Evolutionary conservation across 495 filamentous ascomycete genomes (phyloP).

Genomic region (Trichoderma virens): DNA sequence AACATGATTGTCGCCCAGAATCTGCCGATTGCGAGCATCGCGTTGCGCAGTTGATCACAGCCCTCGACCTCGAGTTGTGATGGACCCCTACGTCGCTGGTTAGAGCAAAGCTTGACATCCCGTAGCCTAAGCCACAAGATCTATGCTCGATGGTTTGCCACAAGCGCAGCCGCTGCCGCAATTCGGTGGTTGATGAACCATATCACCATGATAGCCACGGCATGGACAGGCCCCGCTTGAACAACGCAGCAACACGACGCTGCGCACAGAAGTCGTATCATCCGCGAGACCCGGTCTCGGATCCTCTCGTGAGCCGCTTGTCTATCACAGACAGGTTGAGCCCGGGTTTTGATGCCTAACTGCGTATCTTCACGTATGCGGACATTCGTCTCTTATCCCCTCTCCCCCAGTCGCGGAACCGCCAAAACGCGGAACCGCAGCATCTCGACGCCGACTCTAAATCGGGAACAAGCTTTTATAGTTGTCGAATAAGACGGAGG

Average conservation of each 20-base stretch:
- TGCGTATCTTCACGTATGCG: not conserved
- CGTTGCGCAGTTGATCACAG: not conserved
- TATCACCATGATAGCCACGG: not conserved
- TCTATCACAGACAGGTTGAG: not conserved
- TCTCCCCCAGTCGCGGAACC: not conserved
- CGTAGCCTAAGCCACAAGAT: slow-evolving; percentile 2
- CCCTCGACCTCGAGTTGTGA: not conserved
- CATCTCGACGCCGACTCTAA: not conserved
- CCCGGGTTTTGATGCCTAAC: not conserved
- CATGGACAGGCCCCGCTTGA: not conserved
- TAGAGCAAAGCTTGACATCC: not conserved
- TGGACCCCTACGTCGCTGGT: not conserved
- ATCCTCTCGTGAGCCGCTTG: not conserved
- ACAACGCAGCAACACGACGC: not conserved
- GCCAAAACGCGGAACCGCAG: not conserved
- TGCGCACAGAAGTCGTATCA: not conserved
- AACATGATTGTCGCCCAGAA: not conserved
- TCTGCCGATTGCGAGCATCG: not conserved
- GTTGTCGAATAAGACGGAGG: slow-evolving; percentile 11
- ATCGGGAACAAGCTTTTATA: slow-evolving; percentile 7
- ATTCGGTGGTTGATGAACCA: slow-evolving; percentile 7
- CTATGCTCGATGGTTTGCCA: not conserved
- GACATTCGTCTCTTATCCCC: not conserved
- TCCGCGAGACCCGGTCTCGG: not conserved
- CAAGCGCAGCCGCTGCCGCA: not conserved